A percentile compares a stretch with the other conserved stretches of the same genome.
phyloP scores from a whole-genome alignment of 2,329 filamentous ascomycete species.

The Gnomoniopsis sp. region DNA sequence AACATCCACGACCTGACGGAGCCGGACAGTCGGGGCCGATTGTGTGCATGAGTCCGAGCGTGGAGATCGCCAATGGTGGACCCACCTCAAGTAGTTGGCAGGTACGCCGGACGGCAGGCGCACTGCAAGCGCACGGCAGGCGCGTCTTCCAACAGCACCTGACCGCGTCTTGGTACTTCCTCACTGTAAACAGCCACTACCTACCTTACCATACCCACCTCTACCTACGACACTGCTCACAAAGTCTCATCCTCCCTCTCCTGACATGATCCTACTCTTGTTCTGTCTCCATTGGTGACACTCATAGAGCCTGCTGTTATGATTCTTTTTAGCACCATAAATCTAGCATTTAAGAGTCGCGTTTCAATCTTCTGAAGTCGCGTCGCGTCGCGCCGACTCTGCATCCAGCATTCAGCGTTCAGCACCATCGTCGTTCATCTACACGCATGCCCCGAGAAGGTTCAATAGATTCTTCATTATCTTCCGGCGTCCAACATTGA shows the following conservation, averaged over 20 bases:
- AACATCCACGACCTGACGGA: no score
- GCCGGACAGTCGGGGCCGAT: no score
- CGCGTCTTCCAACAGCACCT: neutral
- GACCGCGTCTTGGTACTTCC: constrained; percentile 5
- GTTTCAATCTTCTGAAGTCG: neutral
- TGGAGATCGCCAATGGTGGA: neutral
- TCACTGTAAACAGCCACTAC: neutral
- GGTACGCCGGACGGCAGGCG: neutral
- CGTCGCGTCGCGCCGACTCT: constrained; percentile 14
- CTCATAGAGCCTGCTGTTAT: neutral
- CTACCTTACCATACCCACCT: neutral
- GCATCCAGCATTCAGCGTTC: neutral
- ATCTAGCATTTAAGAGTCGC: neutral
- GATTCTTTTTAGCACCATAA: neutral
- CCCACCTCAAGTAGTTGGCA: neutral
- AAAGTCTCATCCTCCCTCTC: neutral
- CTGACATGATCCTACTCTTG: neutral
- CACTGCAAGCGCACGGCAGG: neutral
- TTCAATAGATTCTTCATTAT: neutral
- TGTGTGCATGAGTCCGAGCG: no score
- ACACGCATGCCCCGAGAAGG: neutral
- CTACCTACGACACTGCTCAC: neutral
- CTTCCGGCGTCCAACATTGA: neutral
- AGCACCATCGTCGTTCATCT: neutral
- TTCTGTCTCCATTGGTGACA: neutral